Evolutionary conservation across 108 stramenopile species (phyloP).

Genomic region (Skeletonema marinoi): DNA sequence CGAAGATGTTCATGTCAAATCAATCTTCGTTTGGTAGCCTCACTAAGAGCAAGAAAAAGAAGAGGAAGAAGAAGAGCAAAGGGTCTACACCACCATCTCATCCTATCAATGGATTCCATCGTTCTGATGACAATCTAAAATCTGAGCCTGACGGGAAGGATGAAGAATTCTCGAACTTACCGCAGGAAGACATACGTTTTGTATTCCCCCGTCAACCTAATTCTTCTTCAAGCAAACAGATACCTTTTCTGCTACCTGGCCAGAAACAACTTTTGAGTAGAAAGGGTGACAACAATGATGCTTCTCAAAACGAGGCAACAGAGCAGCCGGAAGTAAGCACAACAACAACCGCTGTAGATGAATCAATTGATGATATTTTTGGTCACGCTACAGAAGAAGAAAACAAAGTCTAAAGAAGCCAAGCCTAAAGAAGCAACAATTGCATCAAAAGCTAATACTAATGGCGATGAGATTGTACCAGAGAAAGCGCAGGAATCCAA

Average conservation of each 20-base stretch:
- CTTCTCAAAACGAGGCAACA: background rate
- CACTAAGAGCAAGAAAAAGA: slow-evolving; percentile 29
- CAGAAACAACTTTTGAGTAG: background rate
- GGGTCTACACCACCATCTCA: background rate
- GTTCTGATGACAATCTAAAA: background rate
- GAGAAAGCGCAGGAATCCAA: background rate
- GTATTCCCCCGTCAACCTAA: slow-evolving; percentile 22
- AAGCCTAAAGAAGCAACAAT: background rate
- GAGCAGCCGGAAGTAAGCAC: background rate
- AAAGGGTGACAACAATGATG: background rate
- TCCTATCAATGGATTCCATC: background rate
- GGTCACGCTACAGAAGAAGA: background rate
- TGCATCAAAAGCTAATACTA: background rate
- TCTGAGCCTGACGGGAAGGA: background rate
- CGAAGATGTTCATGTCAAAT: background rate
- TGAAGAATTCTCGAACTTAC: background rate
- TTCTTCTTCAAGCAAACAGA: slow-evolving; percentile 5
- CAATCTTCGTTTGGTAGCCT: slow-evolving; percentile 27
- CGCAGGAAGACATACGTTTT: slow-evolving; percentile 28
- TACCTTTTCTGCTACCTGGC: slow-evolving; percentile 15
- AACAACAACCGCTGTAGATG: background rate
- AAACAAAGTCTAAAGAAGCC: slow-evolving; percentile 1
- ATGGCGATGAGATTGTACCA: background rate
- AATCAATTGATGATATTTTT: slow-evolving; percentile 44
- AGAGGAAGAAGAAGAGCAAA: slow-evolving; percentile 13